A percentile compares a stretch with the other conserved stretches of the same genome.
Evolutionary conservation across 2,329 filamentous ascomycete genomes (phyloP).

Genomic region (Hypoxylon sp.): DNA sequence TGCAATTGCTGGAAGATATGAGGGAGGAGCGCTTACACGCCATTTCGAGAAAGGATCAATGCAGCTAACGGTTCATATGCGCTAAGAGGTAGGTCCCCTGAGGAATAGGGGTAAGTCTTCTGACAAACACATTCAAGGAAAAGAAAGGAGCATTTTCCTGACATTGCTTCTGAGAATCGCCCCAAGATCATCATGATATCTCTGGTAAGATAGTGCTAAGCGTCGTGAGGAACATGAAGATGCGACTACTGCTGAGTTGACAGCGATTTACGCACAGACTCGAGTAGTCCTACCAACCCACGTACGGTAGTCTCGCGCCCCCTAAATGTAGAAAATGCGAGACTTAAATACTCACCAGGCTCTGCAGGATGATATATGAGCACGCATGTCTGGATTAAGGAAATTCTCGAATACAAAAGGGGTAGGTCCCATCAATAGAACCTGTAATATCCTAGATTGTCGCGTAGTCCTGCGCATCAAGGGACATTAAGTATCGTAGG

Average conservation of each 20-base stretch:
- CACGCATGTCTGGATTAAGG: background rate
- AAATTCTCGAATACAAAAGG: background rate
- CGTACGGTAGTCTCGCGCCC: background rate
- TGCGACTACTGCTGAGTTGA: background rate
- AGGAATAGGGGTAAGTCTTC: conserved; percentile 10
- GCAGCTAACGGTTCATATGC: conserved; percentile 2
- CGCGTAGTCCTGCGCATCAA: background rate
- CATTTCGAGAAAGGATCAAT: background rate
- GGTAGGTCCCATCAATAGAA: conserved; percentile 2
- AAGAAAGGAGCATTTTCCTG: background rate
- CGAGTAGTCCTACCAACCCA: background rate
- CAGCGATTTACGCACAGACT: background rate
- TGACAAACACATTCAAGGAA: background rate
- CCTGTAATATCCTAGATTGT: conserved; percentile 1
- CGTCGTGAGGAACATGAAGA: background rate
- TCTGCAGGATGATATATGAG: background rate
- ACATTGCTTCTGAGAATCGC: background rate
- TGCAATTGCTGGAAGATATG: background rate
- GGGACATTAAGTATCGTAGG: background rate
- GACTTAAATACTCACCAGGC: background rate
- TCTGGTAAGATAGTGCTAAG: background rate
- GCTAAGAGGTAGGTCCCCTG: background rate
- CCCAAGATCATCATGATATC: background rate
- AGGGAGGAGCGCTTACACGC: background rate
- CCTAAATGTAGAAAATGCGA: background rate